phyloP scores from a whole-genome alignment of 2,329 filamentous ascomycete species.

The Atkinsonella hypoxylon region DNA sequence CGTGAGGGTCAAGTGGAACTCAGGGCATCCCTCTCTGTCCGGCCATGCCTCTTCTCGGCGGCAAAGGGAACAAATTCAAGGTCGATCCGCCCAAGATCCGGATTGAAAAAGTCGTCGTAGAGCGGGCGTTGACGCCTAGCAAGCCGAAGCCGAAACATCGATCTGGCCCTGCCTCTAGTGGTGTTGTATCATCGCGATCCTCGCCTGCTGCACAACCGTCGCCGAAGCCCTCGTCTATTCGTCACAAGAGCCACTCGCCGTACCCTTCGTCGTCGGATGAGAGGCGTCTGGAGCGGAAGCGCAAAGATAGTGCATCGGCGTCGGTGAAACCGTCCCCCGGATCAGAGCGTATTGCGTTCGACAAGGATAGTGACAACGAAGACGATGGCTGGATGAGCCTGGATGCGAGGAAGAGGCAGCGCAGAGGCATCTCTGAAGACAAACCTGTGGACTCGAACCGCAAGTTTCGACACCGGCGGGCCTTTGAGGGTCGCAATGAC shows the following conservation, averaged over 20 bases:
- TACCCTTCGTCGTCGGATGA: constrained; percentile 29
- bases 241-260: constrained; percentile 30
- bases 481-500: constrained; percentile 31
- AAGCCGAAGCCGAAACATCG: constrained; percentile 23
- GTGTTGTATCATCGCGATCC: constrained; percentile 17
- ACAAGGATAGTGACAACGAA: constrained; percentile 37
- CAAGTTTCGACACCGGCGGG: constrained; percentile 31
- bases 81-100: constrained; percentile 36
- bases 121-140: constrained; percentile 23
- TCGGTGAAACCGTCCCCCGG: constrained; percentile 28
- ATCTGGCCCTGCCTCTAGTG: constrained; percentile 14
- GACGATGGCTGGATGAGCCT: constrained; percentile 41
- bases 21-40: not conserved
- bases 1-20: too few species aligned
- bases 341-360: constrained; percentile 36
- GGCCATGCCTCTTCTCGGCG: constrained; percentile 28
- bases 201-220: constrained; percentile 26
- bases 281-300: constrained; percentile 31
- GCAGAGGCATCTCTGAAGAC: constrained; percentile 27
- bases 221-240: constrained; percentile 25
- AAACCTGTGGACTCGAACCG: constrained; percentile 34
- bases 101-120: constrained; percentile 39
- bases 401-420: constrained; percentile 36
- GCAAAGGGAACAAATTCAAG: constrained; percentile 38
- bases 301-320: constrained; percentile 27